These are phyloP conservation scores for Diaporthe aspalathi DNA, from an alignment of 2,329 filamentous ascomycete species.

Conservation along the genomic window DNA sequence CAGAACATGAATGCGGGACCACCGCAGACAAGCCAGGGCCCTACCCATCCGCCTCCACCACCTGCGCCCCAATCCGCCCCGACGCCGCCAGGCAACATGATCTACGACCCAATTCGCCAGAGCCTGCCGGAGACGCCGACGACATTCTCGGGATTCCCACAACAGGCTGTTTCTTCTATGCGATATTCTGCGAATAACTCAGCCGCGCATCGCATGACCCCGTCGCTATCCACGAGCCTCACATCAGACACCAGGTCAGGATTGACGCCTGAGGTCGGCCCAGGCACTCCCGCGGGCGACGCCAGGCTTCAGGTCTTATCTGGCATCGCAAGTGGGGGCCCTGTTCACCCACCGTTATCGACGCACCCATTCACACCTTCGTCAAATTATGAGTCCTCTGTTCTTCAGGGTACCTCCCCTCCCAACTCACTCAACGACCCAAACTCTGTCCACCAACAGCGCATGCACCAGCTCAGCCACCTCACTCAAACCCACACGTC, in stretches of 20 bases:
- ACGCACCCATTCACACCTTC: slow-evolving; percentile 51
- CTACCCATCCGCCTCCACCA: slow-evolving; percentile 31
- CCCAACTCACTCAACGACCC: slow-evolving; percentile 54
- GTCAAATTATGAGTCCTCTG: slow-evolving; percentile 59
- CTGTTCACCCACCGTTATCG: slow-evolving; percentile 38
- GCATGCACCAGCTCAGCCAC: slow-evolving; percentile 34
- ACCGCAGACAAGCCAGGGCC: slow-evolving; percentile 44
- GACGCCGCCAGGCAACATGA: slow-evolving; percentile 68
- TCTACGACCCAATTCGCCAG: slow-evolving; percentile 70
- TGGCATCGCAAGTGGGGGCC: slow-evolving; percentile 41
- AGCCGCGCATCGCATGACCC: slow-evolving; percentile 44
- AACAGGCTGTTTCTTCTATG: slow-evolving; percentile 60
- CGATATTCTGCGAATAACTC: slow-evolving; percentile 55
- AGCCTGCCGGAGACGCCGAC: slow-evolving; percentile 61
- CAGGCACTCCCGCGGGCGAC: slow-evolving; percentile 46
- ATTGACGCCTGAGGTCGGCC: slow-evolving; percentile 46
- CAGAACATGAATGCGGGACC: slow-evolving; percentile 62
- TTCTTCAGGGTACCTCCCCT: slow-evolving; percentile 54
- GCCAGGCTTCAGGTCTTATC: slow-evolving; percentile 45
- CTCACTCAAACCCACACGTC: not conserved
- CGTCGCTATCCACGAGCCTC: slow-evolving; percentile 36
- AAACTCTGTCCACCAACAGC: slow-evolving; percentile 39
- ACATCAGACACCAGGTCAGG: slow-evolving; percentile 38
- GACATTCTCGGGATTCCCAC: slow-evolving; percentile 63
- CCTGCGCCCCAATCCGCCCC: slow-evolving; percentile 41